Conservation (phyloP, 2,329 filamentous ascomycete genomes). For the Diplodia seriata region DNA sequence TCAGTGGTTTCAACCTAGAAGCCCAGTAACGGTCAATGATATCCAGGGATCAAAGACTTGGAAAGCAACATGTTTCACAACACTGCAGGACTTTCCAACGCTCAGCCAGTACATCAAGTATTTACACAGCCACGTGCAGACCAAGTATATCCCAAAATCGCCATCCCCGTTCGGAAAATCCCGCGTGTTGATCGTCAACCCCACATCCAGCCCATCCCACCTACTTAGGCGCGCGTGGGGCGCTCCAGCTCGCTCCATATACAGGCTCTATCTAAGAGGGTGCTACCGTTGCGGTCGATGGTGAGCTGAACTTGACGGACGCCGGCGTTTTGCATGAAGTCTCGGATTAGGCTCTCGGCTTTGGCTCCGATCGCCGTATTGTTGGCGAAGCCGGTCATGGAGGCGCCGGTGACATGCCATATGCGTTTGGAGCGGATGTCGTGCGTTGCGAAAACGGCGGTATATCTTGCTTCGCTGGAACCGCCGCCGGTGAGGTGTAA, state of each 20-base stretch:
- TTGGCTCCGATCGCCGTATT: constrained; percentile 31
- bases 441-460: constrained; percentile 38
- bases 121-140: not conserved
- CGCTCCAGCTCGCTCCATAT: constrained; percentile 39
- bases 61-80: not conserved
- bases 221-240: not conserved
- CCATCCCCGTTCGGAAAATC: constrained; percentile 26
- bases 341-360: constrained; percentile 32
- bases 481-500: constrained; percentile 37
- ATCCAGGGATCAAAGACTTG: not conserved
- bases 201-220: constrained; percentile 21
- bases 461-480: constrained; percentile 32
- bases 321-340: constrained; percentile 37
- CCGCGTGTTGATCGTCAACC: constrained; percentile 32
- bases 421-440: constrained; percentile 34
- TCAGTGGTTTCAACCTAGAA: not conserved
- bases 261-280: constrained; percentile 37
- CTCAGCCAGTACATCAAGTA: not conserved
- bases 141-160: not conserved
- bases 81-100: not conserved
- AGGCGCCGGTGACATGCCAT: constrained; percentile 36
- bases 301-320: constrained; percentile 40
- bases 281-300: constrained; percentile 36
- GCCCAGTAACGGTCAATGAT: not conserved
- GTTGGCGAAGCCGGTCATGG: constrained; percentile 37